A percentile compares a stretch with the other conserved stretches of the same genome.
Conservation (phyloP, 495 filamentous ascomycete genomes). For the Penicillium silybi region DNA sequence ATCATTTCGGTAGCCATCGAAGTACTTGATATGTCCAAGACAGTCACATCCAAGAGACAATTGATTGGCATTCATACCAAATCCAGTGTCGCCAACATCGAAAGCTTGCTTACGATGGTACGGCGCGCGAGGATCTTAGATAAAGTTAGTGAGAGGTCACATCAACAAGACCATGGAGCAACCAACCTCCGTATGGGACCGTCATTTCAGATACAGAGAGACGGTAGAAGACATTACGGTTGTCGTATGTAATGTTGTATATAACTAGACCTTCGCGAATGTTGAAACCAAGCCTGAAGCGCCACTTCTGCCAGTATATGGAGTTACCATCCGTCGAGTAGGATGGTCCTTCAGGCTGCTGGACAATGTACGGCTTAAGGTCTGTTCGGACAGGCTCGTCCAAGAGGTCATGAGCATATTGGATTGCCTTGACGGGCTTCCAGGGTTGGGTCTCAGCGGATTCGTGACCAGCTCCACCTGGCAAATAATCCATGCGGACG, state of each 20-base stretch:
- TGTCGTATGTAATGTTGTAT: constrained; percentile 64
- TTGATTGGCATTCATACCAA: constrained; percentile 64
- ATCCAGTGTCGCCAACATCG: constrained; percentile 65
- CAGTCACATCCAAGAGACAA: constrained; percentile 65
- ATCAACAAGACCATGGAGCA: too few relatives aligned
- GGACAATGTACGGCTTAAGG: constrained; percentile 71
- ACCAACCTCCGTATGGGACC: constrained; percentile 51
- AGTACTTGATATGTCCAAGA: constrained; percentile 63
- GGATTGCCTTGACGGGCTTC: constrained; percentile 54
- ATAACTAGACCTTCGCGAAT: constrained; percentile 60
- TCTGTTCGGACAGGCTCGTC: constrained; percentile 46
- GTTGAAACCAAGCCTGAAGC: constrained; percentile 63
- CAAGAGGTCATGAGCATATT: constrained; percentile 40
- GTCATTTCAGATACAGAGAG: constrained; percentile 73
- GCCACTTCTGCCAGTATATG: constrained; percentile 66
- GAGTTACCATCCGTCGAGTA: constrained; percentile 53
- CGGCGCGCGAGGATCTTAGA: constrained; percentile 56
- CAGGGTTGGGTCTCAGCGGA: constrained; percentile 33
- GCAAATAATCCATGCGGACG: constrained; percentile 49
- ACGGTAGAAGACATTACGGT: constrained; percentile 64
- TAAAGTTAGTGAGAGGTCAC: neutral
- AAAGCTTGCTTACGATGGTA: constrained; percentile 68
- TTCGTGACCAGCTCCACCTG: constrained; percentile 32
- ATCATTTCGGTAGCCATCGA: constrained; percentile 55
- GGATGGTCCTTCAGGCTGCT: constrained; percentile 73